Conservation (phyloP, 2,329 filamentous ascomycete species). For the Hypoxylon sp. region DNA sequence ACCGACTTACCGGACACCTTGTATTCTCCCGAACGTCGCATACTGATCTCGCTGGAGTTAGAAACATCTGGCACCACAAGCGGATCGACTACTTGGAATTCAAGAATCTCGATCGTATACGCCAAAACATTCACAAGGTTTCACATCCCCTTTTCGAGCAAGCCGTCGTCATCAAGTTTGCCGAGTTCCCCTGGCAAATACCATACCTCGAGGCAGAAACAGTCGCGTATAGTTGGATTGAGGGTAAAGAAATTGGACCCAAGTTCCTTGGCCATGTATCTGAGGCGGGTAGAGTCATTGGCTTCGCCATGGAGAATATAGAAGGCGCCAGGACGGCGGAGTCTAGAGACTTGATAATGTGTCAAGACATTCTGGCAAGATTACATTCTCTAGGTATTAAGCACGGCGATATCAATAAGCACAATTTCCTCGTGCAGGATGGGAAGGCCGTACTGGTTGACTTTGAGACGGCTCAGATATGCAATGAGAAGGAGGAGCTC, state of each 20-base stretch:
- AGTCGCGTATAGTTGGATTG: slow-evolving; percentile 44
- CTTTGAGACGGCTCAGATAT: slow-evolving; percentile 42
- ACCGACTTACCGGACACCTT: slow-evolving; percentile 7
- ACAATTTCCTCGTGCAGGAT: slow-evolving; percentile 54
- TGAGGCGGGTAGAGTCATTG: slow-evolving; percentile 51
- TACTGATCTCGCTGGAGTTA: slow-evolving; percentile 13
- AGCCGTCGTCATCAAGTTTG: slow-evolving; percentile 43
- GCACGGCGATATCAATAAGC: slow-evolving; percentile 55
- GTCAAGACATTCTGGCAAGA: slow-evolving; percentile 45
- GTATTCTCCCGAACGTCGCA: slow-evolving; percentile 17
- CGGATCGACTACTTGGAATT: slow-evolving; percentile 34
- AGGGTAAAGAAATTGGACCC: slow-evolving; percentile 40
- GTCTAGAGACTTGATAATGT: slow-evolving; percentile 48
- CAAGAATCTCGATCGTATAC: not conserved
- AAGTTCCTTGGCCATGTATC: slow-evolving; percentile 49
- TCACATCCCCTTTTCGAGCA: slow-evolving; percentile 27
- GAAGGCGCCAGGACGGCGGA: slow-evolving; percentile 44
- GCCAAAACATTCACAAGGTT: slow-evolving; percentile 25
- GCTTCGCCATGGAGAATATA: slow-evolving; percentile 51
- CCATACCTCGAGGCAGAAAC: slow-evolving; percentile 44
- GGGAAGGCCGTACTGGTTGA: slow-evolving; percentile 50
- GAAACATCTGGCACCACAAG: slow-evolving; percentile 30
- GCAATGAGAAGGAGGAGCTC: not conserved
- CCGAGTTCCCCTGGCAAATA: slow-evolving; percentile 44
- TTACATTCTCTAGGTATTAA: slow-evolving; percentile 54